Conservation (phyloP, 768 basidiomycete genomes). For the Lentinula sp. region DNA sequence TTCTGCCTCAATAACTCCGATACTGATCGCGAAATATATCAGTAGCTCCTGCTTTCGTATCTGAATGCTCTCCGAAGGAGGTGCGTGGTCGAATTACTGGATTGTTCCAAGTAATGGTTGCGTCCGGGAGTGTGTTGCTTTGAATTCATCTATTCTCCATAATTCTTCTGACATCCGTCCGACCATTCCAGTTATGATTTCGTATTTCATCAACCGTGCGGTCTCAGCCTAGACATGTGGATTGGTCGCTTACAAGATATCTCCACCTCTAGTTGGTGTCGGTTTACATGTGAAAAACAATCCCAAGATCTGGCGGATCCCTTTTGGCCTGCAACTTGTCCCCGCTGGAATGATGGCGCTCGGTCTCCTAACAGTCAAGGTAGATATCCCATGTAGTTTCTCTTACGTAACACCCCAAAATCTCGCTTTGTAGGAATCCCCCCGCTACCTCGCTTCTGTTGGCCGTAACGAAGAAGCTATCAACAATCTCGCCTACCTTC, state of each 20-base stretch:
- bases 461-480: constrained; percentile 33
- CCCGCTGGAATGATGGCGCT: constrained; percentile 67
- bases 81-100: constrained; percentile 65
- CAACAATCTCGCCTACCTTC: constrained; percentile 39
- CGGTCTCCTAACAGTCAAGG: constrained; percentile 64
- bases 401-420: not conserved
- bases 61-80: constrained; percentile 63
- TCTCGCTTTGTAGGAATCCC: constrained; percentile 32
- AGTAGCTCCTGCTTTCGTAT: constrained; percentile 63
- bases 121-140: not conserved
- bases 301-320: constrained; percentile 62
- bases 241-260: not conserved
- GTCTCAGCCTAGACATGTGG: constrained; percentile 5
- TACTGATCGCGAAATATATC: not conserved
- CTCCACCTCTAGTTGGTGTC: constrained; percentile 44
- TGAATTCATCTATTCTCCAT: not conserved
- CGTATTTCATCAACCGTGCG: constrained; percentile 76
- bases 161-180: constrained; percentile 1
- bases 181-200: constrained; percentile 72
- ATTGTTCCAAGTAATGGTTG: constrained; percentile 59
- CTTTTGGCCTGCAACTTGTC: constrained; percentile 72
- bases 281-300: constrained; percentile 44
- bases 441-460: constrained; percentile 48
- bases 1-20: constrained; percentile 33
- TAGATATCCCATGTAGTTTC: constrained; percentile 6